These are phyloP conservation scores for Epichloe baconii DNA, from an alignment of 2,329 filamentous ascomycete species.

Conservation along the genomic window DNA sequence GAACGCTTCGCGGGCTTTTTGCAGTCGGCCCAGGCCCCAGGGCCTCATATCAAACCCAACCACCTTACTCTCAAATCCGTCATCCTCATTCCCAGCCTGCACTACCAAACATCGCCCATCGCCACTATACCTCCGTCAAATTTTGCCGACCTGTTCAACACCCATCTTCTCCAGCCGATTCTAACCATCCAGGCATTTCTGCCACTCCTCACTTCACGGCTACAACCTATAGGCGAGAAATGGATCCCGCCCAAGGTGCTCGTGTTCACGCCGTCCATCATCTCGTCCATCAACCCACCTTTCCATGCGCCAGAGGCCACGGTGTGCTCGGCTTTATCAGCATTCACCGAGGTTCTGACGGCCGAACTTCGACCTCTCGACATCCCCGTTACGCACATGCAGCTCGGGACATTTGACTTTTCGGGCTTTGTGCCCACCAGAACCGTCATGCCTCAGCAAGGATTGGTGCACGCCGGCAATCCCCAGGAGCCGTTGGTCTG, in stretches of 20 bases:
- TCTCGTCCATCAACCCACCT: slow-evolving; percentile 64
- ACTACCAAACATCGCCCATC: slow-evolving; percentile 72
- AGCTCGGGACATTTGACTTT: slow-evolving; percentile 84
- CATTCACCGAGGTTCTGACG: slow-evolving; percentile 69
- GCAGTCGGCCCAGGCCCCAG: slow-evolving; percentile 60
- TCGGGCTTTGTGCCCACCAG: slow-evolving; percentile 45
- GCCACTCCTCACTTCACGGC: slow-evolving; percentile 55
- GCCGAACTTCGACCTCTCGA: slow-evolving; percentile 64
- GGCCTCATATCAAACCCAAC: slow-evolving; percentile 63
- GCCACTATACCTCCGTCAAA: slow-evolving; percentile 72
- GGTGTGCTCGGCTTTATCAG: slow-evolving; percentile 73
- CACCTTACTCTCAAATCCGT: slow-evolving; percentile 65
- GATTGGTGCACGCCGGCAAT: slow-evolving; percentile 28
- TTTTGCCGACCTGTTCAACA: slow-evolving; percentile 85
- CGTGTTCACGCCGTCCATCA: slow-evolving; percentile 67
- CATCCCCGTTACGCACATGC: slow-evolving; percentile 74
- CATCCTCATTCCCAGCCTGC: slow-evolving; percentile 68
- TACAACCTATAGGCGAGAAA: slow-evolving; percentile 38
- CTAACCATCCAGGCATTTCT: slow-evolving; percentile 81
- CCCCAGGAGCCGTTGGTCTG: slow-evolving; percentile 43
- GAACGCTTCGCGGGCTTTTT: slow-evolving; percentile 61
- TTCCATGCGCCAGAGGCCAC: slow-evolving; percentile 79
- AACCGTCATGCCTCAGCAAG: slow-evolving; percentile 19
- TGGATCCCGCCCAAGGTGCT: slow-evolving; percentile 50
- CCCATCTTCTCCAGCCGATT: slow-evolving; percentile 80